Percentiles rank a stretch among this genome's conserved stretches.
These are phyloP conservation scores for Calocybe indica DNA, from an alignment of 768 basidiomycete species.

Conservation along the genomic window DNA sequence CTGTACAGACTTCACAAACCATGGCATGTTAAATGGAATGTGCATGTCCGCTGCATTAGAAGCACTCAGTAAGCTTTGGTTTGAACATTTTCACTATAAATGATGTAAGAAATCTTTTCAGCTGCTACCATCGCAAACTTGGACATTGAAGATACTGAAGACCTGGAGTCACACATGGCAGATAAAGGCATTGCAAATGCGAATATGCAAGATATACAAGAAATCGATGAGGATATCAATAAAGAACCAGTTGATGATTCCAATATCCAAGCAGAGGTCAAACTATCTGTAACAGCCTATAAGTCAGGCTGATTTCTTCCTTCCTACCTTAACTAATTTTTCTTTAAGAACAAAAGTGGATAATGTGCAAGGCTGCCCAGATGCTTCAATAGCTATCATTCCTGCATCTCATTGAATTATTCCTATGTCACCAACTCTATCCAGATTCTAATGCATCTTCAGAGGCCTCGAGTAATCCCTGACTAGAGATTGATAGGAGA, in stretches of 20 bases:
- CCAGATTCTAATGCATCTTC: constrained; percentile 6
- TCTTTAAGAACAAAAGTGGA: background rate
- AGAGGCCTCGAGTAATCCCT: constrained; percentile 3
- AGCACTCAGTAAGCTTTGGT: background rate
- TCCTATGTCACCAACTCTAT: background rate
- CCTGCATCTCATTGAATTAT: background rate
- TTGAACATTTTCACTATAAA: too few species aligned
- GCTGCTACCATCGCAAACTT: too few species aligned
- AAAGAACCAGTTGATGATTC: background rate
- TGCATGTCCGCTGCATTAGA: background rate
- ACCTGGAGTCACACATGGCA: background rate
- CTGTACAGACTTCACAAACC: constrained; percentile 10
- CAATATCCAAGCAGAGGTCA: background rate
- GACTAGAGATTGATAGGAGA: constrained; percentile 7
- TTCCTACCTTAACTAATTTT: background rate
- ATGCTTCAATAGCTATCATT: background rate
- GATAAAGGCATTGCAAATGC: background rate
- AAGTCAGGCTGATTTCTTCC: background rate
- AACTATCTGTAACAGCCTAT: background rate
- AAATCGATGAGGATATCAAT: background rate
- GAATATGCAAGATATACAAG: background rate
- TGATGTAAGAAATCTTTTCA: too few species aligned
- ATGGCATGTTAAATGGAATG: constrained; percentile 15
- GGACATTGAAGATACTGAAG: too few species aligned
- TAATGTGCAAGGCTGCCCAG: background rate